Conservation (phyloP, 352 stramenopile genomes). For the Phytophthora crassamura region DNA sequence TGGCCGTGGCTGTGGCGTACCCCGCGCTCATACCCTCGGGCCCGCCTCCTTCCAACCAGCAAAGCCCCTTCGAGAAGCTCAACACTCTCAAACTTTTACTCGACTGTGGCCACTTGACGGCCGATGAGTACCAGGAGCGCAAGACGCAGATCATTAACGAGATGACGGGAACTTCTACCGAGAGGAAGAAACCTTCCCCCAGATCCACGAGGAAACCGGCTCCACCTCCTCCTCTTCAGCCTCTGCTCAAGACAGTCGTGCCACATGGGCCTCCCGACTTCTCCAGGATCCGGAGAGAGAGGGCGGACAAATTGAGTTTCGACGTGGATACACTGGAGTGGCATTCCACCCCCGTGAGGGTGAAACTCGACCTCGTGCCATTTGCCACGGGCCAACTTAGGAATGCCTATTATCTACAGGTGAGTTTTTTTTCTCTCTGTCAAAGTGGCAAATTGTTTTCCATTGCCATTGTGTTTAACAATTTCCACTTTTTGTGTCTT, state of each 20-base stretch:
- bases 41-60: not conserved
- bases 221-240: constrained; percentile 48
- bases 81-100: constrained; percentile 86
- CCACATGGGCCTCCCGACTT: constrained; percentile 81
- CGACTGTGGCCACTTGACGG: constrained; percentile 78
- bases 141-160: constrained; percentile 91
- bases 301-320: constrained; percentile 84
- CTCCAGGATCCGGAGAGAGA: constrained; percentile 56
- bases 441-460: not conserved
- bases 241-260: constrained; percentile 83
- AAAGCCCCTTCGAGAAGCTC: constrained; percentile 84
- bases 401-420: constrained; percentile 83
- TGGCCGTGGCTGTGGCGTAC: constrained; percentile 37
- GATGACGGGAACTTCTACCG: constrained; percentile 82
- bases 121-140: constrained; percentile 82
- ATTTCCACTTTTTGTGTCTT: not conserved
- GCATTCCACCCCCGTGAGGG: constrained; percentile 59
- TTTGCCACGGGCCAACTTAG: constrained; percentile 84
- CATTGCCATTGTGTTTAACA: not conserved
- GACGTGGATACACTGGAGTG: constrained; percentile 86
- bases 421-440: constrained; percentile 5
- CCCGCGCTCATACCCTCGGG: constrained; percentile 13
- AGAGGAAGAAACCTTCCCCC: constrained; percentile 59
- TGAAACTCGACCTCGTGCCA: constrained; percentile 82
- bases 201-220: constrained; percentile 16